phyloP scores from a whole-genome alignment of 805 yeast genomes.

The Ogataea paradorogensis region DNA sequence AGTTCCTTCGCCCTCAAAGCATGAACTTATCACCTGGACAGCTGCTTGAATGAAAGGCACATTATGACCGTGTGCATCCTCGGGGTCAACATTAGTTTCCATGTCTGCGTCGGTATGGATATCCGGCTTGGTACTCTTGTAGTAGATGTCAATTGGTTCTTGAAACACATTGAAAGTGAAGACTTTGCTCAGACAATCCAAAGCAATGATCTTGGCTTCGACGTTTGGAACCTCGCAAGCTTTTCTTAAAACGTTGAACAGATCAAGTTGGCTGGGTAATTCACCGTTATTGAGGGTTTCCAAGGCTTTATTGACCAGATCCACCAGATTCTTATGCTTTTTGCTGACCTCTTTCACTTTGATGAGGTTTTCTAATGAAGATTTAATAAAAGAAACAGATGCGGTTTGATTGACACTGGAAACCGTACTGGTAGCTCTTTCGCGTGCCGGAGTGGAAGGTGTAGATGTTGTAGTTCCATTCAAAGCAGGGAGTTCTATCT shows the following conservation, averaged over 20 bases:
- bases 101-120: slow-evolving; percentile 35
- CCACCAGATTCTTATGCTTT: slow-evolving; percentile 42
- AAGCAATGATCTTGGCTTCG: slow-evolving; percentile 67
- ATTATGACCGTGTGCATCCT: slow-evolving; percentile 27
- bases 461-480: slow-evolving; percentile 3
- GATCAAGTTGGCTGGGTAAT: slow-evolving; percentile 44
- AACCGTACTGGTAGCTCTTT: slow-evolving; percentile 11
- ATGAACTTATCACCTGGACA: slow-evolving; percentile 76
- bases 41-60: slow-evolving; percentile 73
- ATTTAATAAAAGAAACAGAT: slow-evolving; percentile 33
- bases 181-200: slow-evolving; percentile 83
- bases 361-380: slow-evolving; percentile 32
- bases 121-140: slow-evolving; percentile 29
- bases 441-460: slow-evolving; percentile 8
- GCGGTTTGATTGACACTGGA: slow-evolving; percentile 25
- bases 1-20: slow-evolving; percentile 90
- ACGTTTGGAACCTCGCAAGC: slow-evolving; percentile 67
- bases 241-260: slow-evolving; percentile 75
- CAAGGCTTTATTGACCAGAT: slow-evolving; percentile 39
- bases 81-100: slow-evolving; percentile 45
- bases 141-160: slow-evolving; percentile 48
- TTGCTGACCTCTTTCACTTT: slow-evolving; percentile 35
- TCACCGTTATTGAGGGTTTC: slow-evolving; percentile 39
- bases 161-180: slow-evolving; percentile 83
- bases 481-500: background rate